phyloP scores from a whole-genome alignment of 352 stramenopile genomes.

The Bremia lactucae region DNA sequence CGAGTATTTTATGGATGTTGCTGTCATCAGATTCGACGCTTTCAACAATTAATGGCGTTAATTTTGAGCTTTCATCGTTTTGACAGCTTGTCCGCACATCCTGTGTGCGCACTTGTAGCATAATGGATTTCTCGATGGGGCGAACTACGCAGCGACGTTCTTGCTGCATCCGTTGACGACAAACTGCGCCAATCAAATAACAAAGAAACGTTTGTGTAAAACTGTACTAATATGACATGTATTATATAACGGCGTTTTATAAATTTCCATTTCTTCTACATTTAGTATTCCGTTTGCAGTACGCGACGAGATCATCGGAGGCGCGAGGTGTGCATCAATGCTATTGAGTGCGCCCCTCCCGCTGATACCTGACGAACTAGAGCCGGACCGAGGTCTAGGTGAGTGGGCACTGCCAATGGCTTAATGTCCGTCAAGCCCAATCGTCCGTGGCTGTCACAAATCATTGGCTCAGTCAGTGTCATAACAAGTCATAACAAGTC shows the following conservation, averaged over 20 bases:
- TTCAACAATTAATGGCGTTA: neutral
- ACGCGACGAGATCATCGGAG: slow-evolving; percentile 49
- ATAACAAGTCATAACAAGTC: neutral
- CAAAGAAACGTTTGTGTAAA: no score
- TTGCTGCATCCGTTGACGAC: neutral
- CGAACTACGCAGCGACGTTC: slow-evolving; percentile 2
- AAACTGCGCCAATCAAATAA: neutral
- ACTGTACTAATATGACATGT: no score
- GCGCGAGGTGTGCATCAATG: slow-evolving; percentile 54
- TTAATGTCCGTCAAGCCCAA: slow-evolving; percentile 53
- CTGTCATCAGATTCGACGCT: slow-evolving; percentile 7
- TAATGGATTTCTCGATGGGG: slow-evolving; percentile 27
- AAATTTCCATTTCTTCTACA: neutral
- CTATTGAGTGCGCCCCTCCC: slow-evolving; percentile 62
- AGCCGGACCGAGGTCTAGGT: slow-evolving; percentile 40
- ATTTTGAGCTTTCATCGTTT: slow-evolving; percentile 4
- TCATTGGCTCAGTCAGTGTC: neutral
- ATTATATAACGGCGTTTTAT: no score
- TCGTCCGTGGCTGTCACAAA: slow-evolving; percentile 42
- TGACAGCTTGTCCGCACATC: slow-evolving; percentile 10
- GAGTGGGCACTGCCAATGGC: slow-evolving; percentile 34
- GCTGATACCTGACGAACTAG: slow-evolving; percentile 60
- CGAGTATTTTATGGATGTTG: slow-evolving; percentile 21
- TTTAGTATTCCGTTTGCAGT: slow-evolving; percentile 17
- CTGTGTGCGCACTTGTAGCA: slow-evolving; percentile 18